These are phyloP conservation scores for Chrysochromulina tobinii DNA, from an alignment of 78 protist species.

Conservation along the genomic window DNA sequence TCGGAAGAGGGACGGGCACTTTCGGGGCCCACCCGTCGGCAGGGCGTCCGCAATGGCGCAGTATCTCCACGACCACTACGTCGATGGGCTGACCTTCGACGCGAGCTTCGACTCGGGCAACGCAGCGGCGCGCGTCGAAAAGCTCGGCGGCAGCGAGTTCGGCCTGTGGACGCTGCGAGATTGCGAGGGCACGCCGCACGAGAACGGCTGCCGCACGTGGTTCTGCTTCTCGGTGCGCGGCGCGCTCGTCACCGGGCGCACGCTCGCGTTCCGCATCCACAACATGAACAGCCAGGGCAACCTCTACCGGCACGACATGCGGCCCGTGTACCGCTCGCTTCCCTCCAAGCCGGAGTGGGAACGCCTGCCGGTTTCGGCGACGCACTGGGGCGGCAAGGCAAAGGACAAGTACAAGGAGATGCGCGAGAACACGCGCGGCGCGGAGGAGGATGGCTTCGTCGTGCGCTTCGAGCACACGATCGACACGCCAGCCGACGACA, in stretches of 20 bases:
- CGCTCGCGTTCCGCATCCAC: neutral
- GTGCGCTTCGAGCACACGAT: neutral
- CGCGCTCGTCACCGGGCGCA: neutral
- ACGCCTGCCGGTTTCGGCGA: neutral
- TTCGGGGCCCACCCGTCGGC: too few relatives aligned
- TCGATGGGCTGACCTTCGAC: neutral
- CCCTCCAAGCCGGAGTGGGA: constrained; percentile 23
- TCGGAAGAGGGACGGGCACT: too few relatives aligned
- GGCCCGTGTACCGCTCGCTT: constrained; percentile 13
- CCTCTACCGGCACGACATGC: constrained; percentile 37
- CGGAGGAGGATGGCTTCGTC: neutral
- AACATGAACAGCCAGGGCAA: constrained; percentile 36
- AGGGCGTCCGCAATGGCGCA: too few relatives aligned
- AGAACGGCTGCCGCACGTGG: constrained; percentile 25
- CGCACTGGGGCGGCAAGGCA: neutral
- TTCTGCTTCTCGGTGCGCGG: constrained; percentile 12
- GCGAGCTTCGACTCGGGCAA: constrained; percentile 14
- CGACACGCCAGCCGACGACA: neutral
- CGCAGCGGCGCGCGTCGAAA: neutral
- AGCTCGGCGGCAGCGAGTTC: neutral
- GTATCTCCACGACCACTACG: neutral
- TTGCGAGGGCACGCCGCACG: constrained; percentile 23
- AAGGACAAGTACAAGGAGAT: neutral
- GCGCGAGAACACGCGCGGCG: too few relatives aligned
- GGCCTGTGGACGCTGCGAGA: constrained; percentile 26